These are phyloP conservation scores for Pichia insulana DNA, from an alignment of 805 yeast species.

Conservation along the genomic window DNA sequence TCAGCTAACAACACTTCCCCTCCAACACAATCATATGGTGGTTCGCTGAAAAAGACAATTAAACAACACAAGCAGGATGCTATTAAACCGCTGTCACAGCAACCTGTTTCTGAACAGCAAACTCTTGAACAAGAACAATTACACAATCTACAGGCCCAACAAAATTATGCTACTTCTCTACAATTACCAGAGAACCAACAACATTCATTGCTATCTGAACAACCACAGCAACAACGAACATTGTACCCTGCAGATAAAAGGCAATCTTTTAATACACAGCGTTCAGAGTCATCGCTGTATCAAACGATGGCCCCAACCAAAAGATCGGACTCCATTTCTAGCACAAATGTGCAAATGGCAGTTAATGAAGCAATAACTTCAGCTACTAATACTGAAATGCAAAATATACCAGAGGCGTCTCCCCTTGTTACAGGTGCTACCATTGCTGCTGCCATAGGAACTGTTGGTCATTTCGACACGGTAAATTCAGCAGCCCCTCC, in stretches of 20 bases:
- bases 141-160: not conserved
- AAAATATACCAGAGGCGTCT: slow-evolving; percentile 12
- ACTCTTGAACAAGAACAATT: not conserved
- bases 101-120: not conserved
- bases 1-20: not conserved
- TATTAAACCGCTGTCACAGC: slow-evolving; percentile 3
- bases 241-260: not conserved
- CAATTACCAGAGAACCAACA: slow-evolving; percentile 2
- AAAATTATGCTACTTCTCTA: slow-evolving; percentile 1
- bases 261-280: not conserved
- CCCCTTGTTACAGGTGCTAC: slow-evolving; percentile 1
- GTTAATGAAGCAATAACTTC: not conserved
- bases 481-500: slow-evolving; percentile 24
- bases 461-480: no score
- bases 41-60: not conserved
- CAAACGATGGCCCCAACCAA: slow-evolving; percentile 26
- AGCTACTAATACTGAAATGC: slow-evolving; percentile 3
- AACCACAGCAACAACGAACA: slow-evolving; percentile 1
- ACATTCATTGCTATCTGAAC: not conserved
- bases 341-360: slow-evolving; percentile 5
- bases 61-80: not conserved
- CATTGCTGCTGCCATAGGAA: no score
- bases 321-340: slow-evolving; percentile 21
- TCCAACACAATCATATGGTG: not conserved
- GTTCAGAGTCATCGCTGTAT: slow-evolving; percentile 9